Evolutionary conservation across 768 basidiomycete species (phyloP), one percentile per base, ranked within the genome.

Genomic region (Trametes cingulata): DNA sequence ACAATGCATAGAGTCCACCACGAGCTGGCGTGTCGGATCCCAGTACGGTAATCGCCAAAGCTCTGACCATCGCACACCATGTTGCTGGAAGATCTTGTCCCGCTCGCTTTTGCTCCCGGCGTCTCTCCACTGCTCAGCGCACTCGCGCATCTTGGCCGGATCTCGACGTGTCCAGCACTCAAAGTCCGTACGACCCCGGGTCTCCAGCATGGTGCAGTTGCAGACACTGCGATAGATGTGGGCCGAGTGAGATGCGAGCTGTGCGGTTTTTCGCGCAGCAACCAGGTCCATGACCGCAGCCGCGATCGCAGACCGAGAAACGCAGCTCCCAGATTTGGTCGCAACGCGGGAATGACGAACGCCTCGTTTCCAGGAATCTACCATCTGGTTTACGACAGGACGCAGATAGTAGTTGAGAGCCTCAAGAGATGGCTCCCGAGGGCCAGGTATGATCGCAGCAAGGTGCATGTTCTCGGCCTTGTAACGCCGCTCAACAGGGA

Each of bases 141-240:
- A 33, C 15, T 15, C 7, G 13, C 51, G 42, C 19, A 53, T 20
- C 20, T 35, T 19, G 4, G 15, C 37, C 25, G 33, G 24, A 52
- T 59, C 57, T 24, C 57, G 57, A 9, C 14, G 27, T n/a, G 12
- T 14, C 57, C 57, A 59, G 27, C 13, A 10, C 27, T 59, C 57
- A 25, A 8, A 45, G 39, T 59, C 57, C 6, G 41, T 29, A 13
- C 57, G n/a, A 36, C 48, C 46, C 19, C 29, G 40, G 36, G 46
- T 51, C 12, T 51, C 25, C 50, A 36, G 20, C 15, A 17, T 7
- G 22, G 13, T 42, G 41, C 52, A 49, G 15, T n/a, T 49, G n/a
- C 77, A 77, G 3, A 72, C 56, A 9, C 66, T 61, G 55, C 76
- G 78, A 52, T 67, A 77, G 6, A 68, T 65, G 27, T 74, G 52